phyloP scores from a whole-genome alignment of 345 rosid genomes.

The Heritiera fomes region DNA sequence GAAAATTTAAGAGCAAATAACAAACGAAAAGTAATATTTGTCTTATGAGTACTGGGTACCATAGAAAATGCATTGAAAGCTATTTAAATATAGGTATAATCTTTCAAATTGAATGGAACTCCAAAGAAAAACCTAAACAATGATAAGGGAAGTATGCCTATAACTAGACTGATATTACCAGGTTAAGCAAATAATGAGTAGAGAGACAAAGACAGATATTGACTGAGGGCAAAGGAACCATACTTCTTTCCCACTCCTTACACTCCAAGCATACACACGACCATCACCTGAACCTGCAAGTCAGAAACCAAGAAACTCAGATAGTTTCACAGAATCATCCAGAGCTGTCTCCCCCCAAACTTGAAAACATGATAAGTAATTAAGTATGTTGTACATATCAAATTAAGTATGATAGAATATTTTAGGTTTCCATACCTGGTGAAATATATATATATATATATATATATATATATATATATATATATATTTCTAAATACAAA shows the following conservation, averaged over 20 bases:
- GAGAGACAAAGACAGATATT: background rate
- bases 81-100: background rate
- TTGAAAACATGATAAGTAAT: background rate
- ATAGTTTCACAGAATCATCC: background rate
- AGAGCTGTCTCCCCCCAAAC: background rate
- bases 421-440: background rate
- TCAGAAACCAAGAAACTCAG: conserved; percentile 17
- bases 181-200: background rate
- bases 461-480: background rate
- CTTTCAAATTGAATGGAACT: background rate
- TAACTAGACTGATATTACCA: conserved; percentile 4
- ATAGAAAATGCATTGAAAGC: background rate
- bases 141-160: background rate
- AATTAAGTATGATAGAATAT: conserved; percentile 8
- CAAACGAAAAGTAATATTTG: background rate
- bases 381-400: background rate
- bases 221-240: conserved; percentile 18
- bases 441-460: background rate
- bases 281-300: conserved; percentile 89
- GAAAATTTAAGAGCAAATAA: background rate
- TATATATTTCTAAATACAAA: background rate
- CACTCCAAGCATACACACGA: conserved; percentile 87
- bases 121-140: background rate
- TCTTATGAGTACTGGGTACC: background rate
- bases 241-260: conserved; percentile 89